phyloP scores from a whole-genome alignment of 2,329 filamentous ascomycete species.

The Myriosclerotinia scirpicola region DNA sequence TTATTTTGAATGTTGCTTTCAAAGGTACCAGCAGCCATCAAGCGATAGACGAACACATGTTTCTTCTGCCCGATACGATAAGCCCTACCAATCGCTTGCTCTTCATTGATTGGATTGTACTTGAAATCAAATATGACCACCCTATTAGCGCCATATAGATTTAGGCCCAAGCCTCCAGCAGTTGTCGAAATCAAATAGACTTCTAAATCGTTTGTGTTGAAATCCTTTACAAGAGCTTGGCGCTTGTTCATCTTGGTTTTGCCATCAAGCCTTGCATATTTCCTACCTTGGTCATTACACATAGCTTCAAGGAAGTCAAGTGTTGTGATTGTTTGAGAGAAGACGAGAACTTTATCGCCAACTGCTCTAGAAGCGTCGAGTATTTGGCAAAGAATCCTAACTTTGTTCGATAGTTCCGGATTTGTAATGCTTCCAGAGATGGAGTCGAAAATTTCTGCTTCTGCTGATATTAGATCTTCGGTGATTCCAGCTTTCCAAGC shows the following conservation, averaged over 20 bases:
- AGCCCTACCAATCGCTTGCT: conserved; percentile 82
- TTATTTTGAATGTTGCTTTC: conserved; percentile 73
- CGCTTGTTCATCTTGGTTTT: conserved; percentile 55
- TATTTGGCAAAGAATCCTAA: conserved; percentile 65
- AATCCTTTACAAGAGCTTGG: conserved; percentile 63
- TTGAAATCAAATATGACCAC: conserved; percentile 83
- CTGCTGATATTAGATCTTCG: conserved; percentile 31
- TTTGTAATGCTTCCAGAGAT: conserved; percentile 42
- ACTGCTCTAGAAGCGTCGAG: conserved; percentile 60
- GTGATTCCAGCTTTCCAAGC: conserved; percentile 37
- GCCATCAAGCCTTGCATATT: conserved; percentile 66
- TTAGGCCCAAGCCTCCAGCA: conserved; percentile 80
- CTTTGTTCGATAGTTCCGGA: conserved; percentile 64
- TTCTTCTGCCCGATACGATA: conserved; percentile 84
- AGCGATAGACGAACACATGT: conserved; percentile 79
- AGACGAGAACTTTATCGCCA: conserved; percentile 76
- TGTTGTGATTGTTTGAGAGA: conserved; percentile 70
- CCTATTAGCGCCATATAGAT: conserved; percentile 79
- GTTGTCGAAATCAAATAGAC: conserved; percentile 81
- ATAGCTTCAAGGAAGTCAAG: conserved; percentile 67
- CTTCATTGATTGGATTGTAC: conserved; percentile 79
- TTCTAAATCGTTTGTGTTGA: conserved; percentile 59
- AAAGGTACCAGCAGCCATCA: conserved; percentile 75
- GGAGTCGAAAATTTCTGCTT: conserved; percentile 19
- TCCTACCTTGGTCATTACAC: conserved; percentile 51